Conservation (phyloP, 495 filamentous ascomycete species). For the Evernia prunastri region DNA sequence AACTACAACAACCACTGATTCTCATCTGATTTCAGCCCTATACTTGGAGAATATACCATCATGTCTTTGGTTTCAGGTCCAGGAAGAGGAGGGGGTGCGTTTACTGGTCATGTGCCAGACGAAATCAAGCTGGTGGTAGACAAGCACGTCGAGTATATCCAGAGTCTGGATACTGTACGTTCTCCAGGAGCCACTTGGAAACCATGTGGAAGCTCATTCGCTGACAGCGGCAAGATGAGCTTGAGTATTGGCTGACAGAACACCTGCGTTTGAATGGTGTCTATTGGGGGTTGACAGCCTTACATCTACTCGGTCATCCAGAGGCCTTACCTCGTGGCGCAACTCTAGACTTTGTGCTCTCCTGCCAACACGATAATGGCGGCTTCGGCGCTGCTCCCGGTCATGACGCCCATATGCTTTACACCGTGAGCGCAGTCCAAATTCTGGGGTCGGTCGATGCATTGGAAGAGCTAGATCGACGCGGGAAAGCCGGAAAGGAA, state of each 20-base stretch:
- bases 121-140: conserved; percentile 59
- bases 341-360: conserved; percentile 84
- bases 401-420: conserved; percentile 92
- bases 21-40: not conserved
- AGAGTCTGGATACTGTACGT: conserved; percentile 79
- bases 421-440: conserved; percentile 89
- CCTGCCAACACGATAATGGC: conserved; percentile 78
- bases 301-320: conserved; percentile 76
- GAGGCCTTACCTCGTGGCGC: conserved; percentile 73
- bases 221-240: conserved; percentile 73
- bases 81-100: conserved; percentile 47
- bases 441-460: conserved; percentile 80
- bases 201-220: conserved; percentile 23
- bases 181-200: conserved; percentile 20
- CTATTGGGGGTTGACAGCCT: conserved; percentile 90
- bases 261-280: conserved; percentile 90
- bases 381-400: conserved; percentile 91
- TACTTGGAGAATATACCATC: not conserved
- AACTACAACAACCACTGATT: not conserved
- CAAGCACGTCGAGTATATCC: conserved; percentile 88
- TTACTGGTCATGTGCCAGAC: conserved; percentile 42
- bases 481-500: conserved; percentile 57
- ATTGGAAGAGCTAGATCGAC: conserved; percentile 69
- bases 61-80: conserved; percentile 62
- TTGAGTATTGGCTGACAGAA: conserved; percentile 96